These are phyloP conservation scores for Beta macrorhiza DNA, from an alignment of 179 eudicot genomes.

Conservation along the genomic window DNA sequence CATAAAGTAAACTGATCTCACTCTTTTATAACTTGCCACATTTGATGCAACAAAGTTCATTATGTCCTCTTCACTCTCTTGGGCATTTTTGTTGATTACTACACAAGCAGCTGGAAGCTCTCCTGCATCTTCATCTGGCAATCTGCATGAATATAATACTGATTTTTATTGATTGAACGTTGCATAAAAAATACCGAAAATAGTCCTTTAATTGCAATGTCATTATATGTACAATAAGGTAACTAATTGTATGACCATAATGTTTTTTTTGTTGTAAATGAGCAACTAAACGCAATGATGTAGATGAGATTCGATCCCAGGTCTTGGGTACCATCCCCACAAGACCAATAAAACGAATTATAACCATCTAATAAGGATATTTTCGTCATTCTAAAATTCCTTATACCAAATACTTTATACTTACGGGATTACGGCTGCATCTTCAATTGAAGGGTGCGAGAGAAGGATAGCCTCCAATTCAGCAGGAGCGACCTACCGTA, in stretches of 20 bases:
- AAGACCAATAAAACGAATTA: no score
- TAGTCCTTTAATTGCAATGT: no score
- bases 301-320: no score
- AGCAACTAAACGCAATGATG: no score
- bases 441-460: slow-evolving; percentile 72
- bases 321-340: no score
- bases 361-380: no score
- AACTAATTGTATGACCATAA: no score
- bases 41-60: slow-evolving; percentile 65
- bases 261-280: no score
- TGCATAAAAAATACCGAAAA: no score
- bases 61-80: slow-evolving; percentile 69
- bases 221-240: no score
- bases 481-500: slow-evolving; percentile 87
- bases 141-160: slow-evolving; percentile 31
- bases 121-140: slow-evolving; percentile 89
- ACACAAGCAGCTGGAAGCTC: slow-evolving; percentile 94
- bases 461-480: slow-evolving; percentile 87
- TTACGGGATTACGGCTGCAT: slow-evolving; percentile 87
- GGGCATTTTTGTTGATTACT: slow-evolving; percentile 55
- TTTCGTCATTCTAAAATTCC: no score
- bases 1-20: slow-evolving; percentile 71
- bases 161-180: no score
- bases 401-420: slow-evolving; percentile 24
- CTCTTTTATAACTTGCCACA: slow-evolving; percentile 71